phyloP scores from a whole-genome alignment of 805 yeast species.

The Dipodascus albidus region DNA sequence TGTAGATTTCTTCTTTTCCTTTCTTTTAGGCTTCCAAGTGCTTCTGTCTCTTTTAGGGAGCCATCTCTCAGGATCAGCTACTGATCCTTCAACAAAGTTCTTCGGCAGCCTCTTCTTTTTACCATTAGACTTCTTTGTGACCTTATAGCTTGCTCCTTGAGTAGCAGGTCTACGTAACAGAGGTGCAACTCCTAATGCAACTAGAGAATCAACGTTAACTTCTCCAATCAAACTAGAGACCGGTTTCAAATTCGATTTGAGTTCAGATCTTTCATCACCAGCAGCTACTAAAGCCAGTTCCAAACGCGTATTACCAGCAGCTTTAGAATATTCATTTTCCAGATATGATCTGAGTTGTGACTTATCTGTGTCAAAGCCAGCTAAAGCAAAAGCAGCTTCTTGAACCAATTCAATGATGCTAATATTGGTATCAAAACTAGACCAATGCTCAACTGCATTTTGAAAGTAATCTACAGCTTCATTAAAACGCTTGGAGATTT shows the following conservation, averaged over 20 bases:
- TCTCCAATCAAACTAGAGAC: conserved; percentile 12
- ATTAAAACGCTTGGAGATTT: conserved; percentile 30
- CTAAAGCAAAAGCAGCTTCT: conserved; percentile 28
- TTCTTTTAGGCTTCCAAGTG: conserved; percentile 67
- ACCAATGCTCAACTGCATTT: conserved; percentile 22
- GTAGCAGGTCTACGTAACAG: conserved; percentile 22
- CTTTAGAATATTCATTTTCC: not conserved
- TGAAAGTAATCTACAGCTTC: conserved; percentile 26
- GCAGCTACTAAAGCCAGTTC: conserved; percentile 15
- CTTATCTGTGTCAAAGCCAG: conserved; percentile 24
- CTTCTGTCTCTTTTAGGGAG: conserved; percentile 78
- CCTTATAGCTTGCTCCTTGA: conserved; percentile 15
- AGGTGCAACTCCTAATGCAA: conserved; percentile 13
- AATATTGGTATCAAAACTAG: not conserved
- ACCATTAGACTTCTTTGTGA: conserved; percentile 24
- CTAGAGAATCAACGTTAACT: conserved; percentile 19
- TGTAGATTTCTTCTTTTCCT: conserved; percentile 40
- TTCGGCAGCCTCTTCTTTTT: conserved; percentile 30
- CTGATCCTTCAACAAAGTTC: conserved; percentile 29
- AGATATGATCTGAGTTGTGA: conserved; percentile 17
- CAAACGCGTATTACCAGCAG: conserved; percentile 17
- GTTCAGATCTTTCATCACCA: conserved; percentile 16
- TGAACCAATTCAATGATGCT: conserved; percentile 12
- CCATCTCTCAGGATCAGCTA: conserved; percentile 76
- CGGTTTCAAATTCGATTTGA: conserved; percentile 23